phyloP scores from a whole-genome alignment of 805 yeast species.

The Saturnispora dispora region DNA sequence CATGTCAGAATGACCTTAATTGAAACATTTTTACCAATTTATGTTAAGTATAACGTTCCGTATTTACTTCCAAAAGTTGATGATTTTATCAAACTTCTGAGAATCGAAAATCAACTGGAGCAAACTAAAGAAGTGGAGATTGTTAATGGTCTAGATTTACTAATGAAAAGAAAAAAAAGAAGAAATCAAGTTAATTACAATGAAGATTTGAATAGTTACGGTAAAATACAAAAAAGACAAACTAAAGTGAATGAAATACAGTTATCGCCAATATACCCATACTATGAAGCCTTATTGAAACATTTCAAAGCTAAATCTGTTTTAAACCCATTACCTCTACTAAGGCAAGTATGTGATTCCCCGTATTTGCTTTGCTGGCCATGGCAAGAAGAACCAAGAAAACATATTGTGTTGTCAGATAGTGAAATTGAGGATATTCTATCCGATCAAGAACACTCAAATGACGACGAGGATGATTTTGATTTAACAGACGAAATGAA shows the following conservation, averaged over 20 bases:
- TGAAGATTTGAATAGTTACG: conserved; percentile 13
- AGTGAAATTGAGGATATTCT: not conserved
- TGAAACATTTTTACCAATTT: conserved; percentile 34
- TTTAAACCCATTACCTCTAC: conserved; percentile 71
- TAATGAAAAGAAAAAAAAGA: conserved; percentile 3
- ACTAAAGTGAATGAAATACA: not conserved
- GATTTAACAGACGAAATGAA: not conserved
- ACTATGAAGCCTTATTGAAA: conserved; percentile 1
- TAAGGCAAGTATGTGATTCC: conserved; percentile 76
- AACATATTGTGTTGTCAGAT: not conserved
- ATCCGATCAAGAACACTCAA: not conserved
- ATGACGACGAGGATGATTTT: conserved; percentile 31
- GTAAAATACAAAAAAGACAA: conserved; percentile 4
- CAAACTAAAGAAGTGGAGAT: not conserved
- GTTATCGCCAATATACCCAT: not conserved
- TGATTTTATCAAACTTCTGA: not conserved
- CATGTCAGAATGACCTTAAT: conserved; percentile 32
- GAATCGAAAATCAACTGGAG: not conserved
- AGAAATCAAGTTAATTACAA: conserved; percentile 5
- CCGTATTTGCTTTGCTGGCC: conserved; percentile 83
- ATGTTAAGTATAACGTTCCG: conserved; percentile 11
- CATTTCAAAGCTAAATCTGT: conserved; percentile 44
- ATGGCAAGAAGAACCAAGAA: conserved; percentile 27
- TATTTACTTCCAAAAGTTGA: not conserved
- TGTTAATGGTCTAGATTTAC: not conserved